These are phyloP conservation scores for Didymellaceae sp. DNA, from an alignment of 2,329 filamentous ascomycete species.

Conservation along the genomic window DNA sequence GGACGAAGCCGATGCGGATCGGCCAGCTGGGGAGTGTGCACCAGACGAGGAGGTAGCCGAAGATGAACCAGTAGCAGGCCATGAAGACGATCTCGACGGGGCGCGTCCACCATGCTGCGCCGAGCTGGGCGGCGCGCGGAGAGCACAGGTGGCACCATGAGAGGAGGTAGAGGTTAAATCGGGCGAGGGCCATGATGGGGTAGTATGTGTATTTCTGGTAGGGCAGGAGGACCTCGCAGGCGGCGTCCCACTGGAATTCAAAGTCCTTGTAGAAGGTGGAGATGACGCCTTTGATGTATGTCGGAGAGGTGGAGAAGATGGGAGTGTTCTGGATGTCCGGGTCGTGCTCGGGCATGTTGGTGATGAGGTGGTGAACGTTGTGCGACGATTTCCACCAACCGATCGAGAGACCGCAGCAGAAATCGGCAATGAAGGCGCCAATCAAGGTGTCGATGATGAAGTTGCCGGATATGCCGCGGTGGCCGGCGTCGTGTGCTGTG, in stretches of 20 bases:
- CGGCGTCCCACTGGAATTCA: conserved; percentile 76
- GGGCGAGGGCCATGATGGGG: conserved; percentile 76
- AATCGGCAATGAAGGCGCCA: conserved; percentile 68
- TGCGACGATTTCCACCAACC: conserved; percentile 75
- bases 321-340: conserved; percentile 69
- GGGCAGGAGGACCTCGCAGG: conserved; percentile 73
- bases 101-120: conserved; percentile 81
- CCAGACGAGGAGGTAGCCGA: conserved; percentile 82
- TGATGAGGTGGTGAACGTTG: conserved; percentile 72
- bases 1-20: conserved; percentile 74
- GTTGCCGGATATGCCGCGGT: conserved; percentile 66
- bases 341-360: conserved; percentile 63
- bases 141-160: conserved; percentile 79
- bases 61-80: conserved; percentile 84
- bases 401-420: conserved; percentile 69
- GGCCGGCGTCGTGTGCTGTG: conserved; percentile 69
- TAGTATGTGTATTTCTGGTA: conserved; percentile 86
- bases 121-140: conserved; percentile 73
- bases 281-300: conserved; percentile 73
- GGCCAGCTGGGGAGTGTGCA: conserved; percentile 71
- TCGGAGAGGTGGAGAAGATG: conserved; percentile 85
- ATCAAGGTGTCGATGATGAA: conserved; percentile 66
- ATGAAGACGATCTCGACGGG: conserved; percentile 81
- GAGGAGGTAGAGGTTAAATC: conserved; percentile 85
- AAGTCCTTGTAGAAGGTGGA: conserved; percentile 81